Evolutionary conservation across 257 asterid species (phyloP).

Genomic region (Nicotiana undulata): DNA sequence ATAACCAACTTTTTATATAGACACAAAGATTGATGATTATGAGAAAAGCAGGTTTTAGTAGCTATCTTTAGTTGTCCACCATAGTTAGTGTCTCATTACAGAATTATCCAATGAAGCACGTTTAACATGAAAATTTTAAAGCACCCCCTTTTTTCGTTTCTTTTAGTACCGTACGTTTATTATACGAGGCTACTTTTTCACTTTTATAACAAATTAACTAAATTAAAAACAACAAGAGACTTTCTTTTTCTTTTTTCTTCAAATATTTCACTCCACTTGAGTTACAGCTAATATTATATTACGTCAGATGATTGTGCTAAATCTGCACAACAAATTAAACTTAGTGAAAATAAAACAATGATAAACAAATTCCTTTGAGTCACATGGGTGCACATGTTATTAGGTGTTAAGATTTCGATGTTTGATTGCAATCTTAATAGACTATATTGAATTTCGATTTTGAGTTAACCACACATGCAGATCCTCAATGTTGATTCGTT

Average conservation of each 20-base stretch:
- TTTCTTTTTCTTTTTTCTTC: background rate
- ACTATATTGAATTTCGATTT: no score
- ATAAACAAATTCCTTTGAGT: background rate
- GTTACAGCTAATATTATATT: background rate
- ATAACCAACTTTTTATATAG: background rate
- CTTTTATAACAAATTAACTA: background rate
- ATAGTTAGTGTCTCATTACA: background rate
- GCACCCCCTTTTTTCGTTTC: background rate
- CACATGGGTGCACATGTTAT: background rate
- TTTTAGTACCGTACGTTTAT: background rate
- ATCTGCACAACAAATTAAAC: background rate
- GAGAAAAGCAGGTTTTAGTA: background rate
- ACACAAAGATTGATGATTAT: background rate
- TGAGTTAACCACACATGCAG: no score
- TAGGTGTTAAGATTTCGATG: background rate
- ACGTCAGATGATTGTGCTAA: background rate
- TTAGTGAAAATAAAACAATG: background rate
- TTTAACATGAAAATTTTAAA: background rate
- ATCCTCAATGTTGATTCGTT: rapidly evolving
- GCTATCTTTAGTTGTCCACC: background rate
- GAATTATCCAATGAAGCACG: background rate
- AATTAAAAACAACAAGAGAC: background rate
- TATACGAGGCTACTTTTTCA: background rate
- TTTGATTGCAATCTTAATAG: background rate
- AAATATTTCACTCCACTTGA: no score